A percentile compares a stretch with the other conserved stretches of the same genome.
phyloP scores from a whole-genome alignment of 148 eudicot species.

The Rhododendron kiyosumense region DNA sequence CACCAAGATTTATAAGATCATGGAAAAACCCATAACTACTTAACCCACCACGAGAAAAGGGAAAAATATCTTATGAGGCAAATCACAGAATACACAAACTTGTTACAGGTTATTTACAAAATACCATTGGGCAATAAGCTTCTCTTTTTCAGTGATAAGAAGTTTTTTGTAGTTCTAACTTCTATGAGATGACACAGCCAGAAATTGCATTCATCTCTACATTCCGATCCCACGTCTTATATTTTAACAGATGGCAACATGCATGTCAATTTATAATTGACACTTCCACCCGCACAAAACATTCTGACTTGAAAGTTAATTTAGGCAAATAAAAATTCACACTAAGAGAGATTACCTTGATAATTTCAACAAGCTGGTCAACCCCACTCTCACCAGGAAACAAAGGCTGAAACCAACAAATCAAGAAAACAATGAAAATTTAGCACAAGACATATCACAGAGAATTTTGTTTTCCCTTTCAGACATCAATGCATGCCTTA shows the following conservation, averaged over 20 bases:
- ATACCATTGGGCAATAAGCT: neutral
- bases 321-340: neutral
- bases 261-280: neutral
- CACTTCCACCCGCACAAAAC: neutral
- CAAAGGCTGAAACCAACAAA: conserved; percentile 52
- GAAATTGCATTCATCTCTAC: neutral
- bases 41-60: neutral
- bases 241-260: neutral
- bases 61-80: neutral
- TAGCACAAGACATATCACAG: neutral
- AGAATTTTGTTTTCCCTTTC: neutral
- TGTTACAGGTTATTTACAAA: neutral
- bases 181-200: neutral
- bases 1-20: neutral
- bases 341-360: conserved; percentile 50
- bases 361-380: conserved; percentile 91
- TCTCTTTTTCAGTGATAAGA: neutral
- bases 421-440: neutral
- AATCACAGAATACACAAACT: neutral
- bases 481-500: neutral
- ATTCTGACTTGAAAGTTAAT: neutral
- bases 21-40: neutral
- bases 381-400: conserved; percentile 94
- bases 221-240: neutral
- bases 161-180: neutral